Evolutionary conservation across 176 grass and related monocot genomes (phyloP).

Genomic region (Luzula sylvatica): DNA sequence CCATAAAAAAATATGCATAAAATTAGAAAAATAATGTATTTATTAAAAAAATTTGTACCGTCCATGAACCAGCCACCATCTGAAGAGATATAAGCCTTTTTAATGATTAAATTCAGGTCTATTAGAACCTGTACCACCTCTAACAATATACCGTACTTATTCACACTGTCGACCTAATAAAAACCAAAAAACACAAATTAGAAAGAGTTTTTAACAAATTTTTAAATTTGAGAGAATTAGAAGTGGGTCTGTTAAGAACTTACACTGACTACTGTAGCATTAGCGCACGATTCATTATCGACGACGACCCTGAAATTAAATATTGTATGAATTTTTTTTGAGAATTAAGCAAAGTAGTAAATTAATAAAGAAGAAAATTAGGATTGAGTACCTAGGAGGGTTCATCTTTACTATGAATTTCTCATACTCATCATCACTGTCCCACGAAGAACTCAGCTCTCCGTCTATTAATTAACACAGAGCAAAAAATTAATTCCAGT

Average conservation of each 20-base stretch:
- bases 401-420: slow-evolving; percentile 97
- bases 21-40: background rate
- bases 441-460: slow-evolving; percentile 47
- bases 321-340: background rate
- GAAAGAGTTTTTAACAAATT: background rate
- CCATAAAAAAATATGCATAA: background rate
- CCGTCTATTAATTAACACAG: slow-evolving; percentile 40
- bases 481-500: background rate
- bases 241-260: slow-evolving; percentile 9
- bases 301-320: slow-evolving; percentile 53
- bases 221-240: background rate
- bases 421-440: slow-evolving; percentile 71
- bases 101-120: slow-evolving; percentile 75
- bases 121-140: slow-evolving; percentile 84
- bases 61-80: slow-evolving; percentile 97
- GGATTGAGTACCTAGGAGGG: slow-evolving; percentile 54
- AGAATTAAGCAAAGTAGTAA: slow-evolving; percentile 6
- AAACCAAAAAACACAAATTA: slow-evolving; percentile 14
- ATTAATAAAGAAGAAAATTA: background rate
- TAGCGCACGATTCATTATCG: slow-evolving; percentile 54
- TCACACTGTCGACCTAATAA: slow-evolving; percentile 73
- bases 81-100: slow-evolving; percentile 85
- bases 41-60: slow-evolving; percentile 31
- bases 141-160: slow-evolving; percentile 80
- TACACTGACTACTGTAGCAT: slow-evolving; percentile 74